phyloP scores from a whole-genome alignment of 169 alveolate species.

The Babesia caballi region DNA sequence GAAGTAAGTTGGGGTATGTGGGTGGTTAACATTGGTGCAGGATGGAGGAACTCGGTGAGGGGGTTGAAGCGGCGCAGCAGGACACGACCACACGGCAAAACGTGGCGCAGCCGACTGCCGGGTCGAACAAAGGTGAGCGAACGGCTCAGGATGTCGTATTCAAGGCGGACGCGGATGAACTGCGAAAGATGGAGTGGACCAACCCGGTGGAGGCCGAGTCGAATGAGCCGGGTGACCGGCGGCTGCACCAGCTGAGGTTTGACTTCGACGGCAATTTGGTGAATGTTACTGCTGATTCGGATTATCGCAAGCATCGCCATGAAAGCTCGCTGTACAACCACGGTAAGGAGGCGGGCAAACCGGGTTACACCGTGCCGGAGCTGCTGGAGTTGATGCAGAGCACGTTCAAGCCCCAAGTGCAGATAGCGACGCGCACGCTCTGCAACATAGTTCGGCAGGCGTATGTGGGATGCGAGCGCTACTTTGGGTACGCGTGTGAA shows the following conservation, averaged over 20 bases:
- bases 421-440: slow-evolving; percentile 57
- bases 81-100: not conserved
- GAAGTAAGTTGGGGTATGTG: slow-evolving; percentile 5
- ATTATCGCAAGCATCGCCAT: slow-evolving; percentile 34
- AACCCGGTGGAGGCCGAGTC: slow-evolving; percentile 67
- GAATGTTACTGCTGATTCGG: not conserved
- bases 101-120: no score
- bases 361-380: slow-evolving; percentile 79
- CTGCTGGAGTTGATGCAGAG: slow-evolving; percentile 70
- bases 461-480: not conserved
- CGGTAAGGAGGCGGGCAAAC: slow-evolving; percentile 68
- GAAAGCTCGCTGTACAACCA: slow-evolving; percentile 71
- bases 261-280: slow-evolving; percentile 67
- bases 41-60: not conserved
- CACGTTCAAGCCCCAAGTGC: slow-evolving; percentile 69
- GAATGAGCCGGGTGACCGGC: slow-evolving; percentile 27
- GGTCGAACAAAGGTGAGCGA: no score
- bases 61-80: not conserved
- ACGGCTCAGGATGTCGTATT: no score
- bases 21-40: not conserved
- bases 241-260: slow-evolving; percentile 70
- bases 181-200: slow-evolving; percentile 75
- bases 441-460: slow-evolving; percentile 34
- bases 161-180: slow-evolving; percentile 38
- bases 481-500: slow-evolving; percentile 28